These are phyloP conservation scores for Luffa aegyptiaca DNA, from an alignment of 306 rosid species.

Conservation along the genomic window DNA sequence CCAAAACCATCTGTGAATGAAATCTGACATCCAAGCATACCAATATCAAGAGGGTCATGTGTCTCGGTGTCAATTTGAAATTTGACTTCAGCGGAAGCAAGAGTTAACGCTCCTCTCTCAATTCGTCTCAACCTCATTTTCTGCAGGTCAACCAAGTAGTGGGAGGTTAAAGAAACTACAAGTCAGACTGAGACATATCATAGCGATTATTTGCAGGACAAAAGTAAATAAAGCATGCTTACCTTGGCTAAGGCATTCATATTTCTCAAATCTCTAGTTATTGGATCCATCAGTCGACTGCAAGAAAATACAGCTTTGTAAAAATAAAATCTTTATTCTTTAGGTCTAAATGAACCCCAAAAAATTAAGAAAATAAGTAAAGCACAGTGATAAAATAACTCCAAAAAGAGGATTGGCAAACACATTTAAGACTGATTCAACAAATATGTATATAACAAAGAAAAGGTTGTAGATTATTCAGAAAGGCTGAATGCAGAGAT, in stretches of 20 bases:
- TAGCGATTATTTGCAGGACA: neutral
- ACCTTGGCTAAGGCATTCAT: slow-evolving; percentile 96
- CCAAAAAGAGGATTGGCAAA: neutral
- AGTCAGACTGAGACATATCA: neutral
- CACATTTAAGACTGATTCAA: neutral
- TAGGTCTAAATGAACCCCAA: neutral
- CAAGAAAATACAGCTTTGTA: slow-evolving; percentile 10
- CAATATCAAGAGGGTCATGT: slow-evolving; percentile 97
- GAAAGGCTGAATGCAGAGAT: neutral
- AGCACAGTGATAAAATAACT: neutral
- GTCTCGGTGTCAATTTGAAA: slow-evolving; percentile 98
- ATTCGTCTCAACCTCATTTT: slow-evolving; percentile 87
- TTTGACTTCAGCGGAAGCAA: slow-evolving; percentile 98
- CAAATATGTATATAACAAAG: neutral
- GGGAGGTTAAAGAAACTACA: slow-evolving; percentile 16
- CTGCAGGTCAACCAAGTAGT: slow-evolving; percentile 33
- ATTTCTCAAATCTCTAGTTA: slow-evolving; percentile 79
- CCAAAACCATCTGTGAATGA: neutral
- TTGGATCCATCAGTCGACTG: slow-evolving; percentile 95
- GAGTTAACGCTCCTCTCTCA: slow-evolving; percentile 94
- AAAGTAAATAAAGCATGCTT: slow-evolving; percentile 10
- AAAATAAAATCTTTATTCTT: neutral
- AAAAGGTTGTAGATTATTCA: neutral
- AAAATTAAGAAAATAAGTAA: neutral
- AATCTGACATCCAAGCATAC: slow-evolving; percentile 30